Base-by-base conservation (phyloP, 2,329 filamentous ascomycete species). In the Trichoderma arundinaceum region DNA sequence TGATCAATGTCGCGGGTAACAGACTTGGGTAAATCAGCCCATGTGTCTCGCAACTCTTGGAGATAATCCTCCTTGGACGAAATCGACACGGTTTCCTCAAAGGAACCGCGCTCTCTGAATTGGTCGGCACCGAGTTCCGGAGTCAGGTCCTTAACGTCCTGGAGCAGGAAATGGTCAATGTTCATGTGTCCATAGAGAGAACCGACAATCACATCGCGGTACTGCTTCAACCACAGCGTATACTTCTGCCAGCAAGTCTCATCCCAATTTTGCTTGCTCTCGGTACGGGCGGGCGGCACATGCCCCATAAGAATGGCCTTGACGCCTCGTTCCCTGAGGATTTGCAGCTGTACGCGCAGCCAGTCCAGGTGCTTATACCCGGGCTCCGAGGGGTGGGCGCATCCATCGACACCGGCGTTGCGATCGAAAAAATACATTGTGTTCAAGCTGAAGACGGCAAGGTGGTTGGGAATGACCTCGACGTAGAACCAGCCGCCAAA, bases 201-300 rank as follows among this genome's bases (percentile, higher is more conserved):
- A 12, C 86, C 88, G 19, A 94, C 84, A 19, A 99, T 84, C 43
- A 99, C 90, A 76, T 99, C 95, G 39, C 95, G 90, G 77, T 93
- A 99, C 76, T 96, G 92, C 71, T 88, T 86, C 73, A 94, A 80
- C 92, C 94, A 98, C 4, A 98, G 80, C 0, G 92, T 91, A 77
- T 97, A 99, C 76, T 96, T 97, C 76, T 97, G 94, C 94, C 94
- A 99, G 79, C 95, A 99, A 0, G 91, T 93, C 81, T 98, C 94
- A 70, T 97, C 93, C 95, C 95, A 99, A 68, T 88, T 88, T 73
- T 88, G 86, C 82, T 98, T 98, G 78, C 88, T 90, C 41, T 88
- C 84, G 1, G 94, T 95, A 68, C 94, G 85, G 1, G 94, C 94
- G 0, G 95, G 95, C 1, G 95, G 94, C 4, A 99, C 93, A 77